Percentiles rank a stretch among this genome's conserved stretches.
phyloP scores from a whole-genome alignment of 176 grass and related monocot genomes.

The Musa troglodytarum region DNA sequence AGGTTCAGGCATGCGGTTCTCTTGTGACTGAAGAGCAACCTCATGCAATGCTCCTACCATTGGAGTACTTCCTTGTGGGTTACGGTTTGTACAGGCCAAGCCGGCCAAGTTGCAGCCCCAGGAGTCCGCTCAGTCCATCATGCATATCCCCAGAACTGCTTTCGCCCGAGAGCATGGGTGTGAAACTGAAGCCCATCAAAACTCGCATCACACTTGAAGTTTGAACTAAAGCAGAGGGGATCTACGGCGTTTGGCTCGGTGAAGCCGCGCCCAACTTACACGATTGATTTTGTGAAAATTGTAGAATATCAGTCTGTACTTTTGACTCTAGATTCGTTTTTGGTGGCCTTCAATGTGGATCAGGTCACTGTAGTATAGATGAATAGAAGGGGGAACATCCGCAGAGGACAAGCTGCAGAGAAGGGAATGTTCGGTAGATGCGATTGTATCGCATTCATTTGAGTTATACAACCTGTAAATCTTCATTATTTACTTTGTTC shows the following conservation, averaged over 20 bases:
- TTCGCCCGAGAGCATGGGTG: slow-evolving; percentile 94
- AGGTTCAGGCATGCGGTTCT: slow-evolving; percentile 89
- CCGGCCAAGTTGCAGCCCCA: slow-evolving; percentile 39
- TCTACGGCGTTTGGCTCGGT: not conserved
- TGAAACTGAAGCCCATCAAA: slow-evolving; percentile 97
- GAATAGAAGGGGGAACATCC: not conserved
- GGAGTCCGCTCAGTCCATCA: slow-evolving; percentile 64
- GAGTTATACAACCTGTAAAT: not conserved
- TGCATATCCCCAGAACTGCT: slow-evolving; percentile 83
- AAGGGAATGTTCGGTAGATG: not conserved
- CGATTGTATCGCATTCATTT: not conserved
- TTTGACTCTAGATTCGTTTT: no score
- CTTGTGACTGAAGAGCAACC: slow-evolving; percentile 90
- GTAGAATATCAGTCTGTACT: not conserved
- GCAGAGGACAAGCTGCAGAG: not conserved
- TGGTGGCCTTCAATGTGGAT: no score
- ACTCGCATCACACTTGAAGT: slow-evolving; percentile 48
- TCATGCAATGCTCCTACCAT: slow-evolving; percentile 78
- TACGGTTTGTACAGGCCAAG: slow-evolving; percentile 72
- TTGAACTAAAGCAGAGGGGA: slow-evolving; percentile 11
- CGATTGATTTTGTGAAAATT: not conserved
- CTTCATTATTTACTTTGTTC: not conserved
- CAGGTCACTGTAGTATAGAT: not conserved
- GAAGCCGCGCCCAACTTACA: not conserved
- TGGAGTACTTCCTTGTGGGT: slow-evolving; percentile 88